phyloP scores from a whole-genome alignment of 305 asterid species.

The Petunia hybrid region DNA sequence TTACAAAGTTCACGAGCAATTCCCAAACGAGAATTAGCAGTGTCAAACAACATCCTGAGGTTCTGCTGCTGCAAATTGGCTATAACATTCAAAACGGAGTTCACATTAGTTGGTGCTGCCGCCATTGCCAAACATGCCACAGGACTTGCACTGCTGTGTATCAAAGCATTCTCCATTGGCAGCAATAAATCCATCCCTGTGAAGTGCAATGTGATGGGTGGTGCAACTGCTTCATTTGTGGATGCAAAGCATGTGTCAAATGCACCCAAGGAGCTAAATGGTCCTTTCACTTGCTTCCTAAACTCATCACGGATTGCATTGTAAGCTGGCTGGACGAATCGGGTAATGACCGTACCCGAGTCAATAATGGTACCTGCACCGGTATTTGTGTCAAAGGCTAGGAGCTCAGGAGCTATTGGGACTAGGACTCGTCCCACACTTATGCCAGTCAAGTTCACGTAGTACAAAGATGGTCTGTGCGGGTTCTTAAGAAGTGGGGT shows the following conservation, averaged over 20 bases:
- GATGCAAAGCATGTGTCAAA: conserved; percentile 88
- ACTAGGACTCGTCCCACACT: conserved; percentile 74
- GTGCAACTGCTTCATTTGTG: conserved; percentile 66
- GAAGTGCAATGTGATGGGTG: conserved; percentile 64
- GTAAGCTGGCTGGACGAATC: conserved; percentile 71
- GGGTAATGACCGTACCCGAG: conserved; percentile 95
- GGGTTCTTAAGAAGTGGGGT: conserved; percentile 88
- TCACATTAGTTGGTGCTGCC: conserved; percentile 73
- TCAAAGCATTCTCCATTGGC: conserved; percentile 86
- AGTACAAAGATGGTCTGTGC: conserved; percentile 76
- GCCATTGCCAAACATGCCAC: conserved; percentile 95
- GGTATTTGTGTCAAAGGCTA: conserved; percentile 68
- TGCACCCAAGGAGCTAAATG: conserved; percentile 78
- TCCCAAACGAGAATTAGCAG: conserved; percentile 72
- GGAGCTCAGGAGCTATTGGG: conserved; percentile 66
- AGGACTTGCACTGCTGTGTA: conserved; percentile 85
- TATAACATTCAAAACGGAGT: conserved; percentile 80
- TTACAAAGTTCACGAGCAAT: conserved; percentile 91
- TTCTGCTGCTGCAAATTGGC: conserved; percentile 99
- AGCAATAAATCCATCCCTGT: conserved; percentile 73
- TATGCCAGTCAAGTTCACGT: conserved; percentile 84
- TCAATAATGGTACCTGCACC: conserved; percentile 91
- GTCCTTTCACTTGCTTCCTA: conserved; percentile 67
- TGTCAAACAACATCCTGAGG: conserved; percentile 83
- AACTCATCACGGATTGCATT: conserved; percentile 72